Evolutionary conservation across 208 protist genomes (phyloP).

Genomic region (Trypanosoma rangeli): DNA sequence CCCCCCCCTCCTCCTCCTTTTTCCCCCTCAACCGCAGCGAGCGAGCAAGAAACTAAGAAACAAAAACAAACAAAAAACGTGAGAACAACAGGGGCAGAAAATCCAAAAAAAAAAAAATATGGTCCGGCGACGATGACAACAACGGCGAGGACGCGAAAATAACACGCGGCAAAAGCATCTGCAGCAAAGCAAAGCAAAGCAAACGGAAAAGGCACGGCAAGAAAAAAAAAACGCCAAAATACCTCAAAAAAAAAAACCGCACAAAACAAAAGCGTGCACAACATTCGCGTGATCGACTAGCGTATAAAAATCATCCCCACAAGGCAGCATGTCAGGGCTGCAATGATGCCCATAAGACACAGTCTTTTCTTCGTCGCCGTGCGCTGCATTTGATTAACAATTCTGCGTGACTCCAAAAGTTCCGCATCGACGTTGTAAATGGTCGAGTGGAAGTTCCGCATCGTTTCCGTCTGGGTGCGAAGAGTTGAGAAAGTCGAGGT

Average conservation of each 20-base stretch:
- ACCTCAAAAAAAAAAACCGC: constrained; percentile 4
- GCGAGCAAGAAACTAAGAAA: not conserved
- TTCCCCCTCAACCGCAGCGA: not conserved
- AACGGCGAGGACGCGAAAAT: not conserved
- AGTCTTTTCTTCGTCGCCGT: constrained; percentile 65
- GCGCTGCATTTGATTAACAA: constrained; percentile 72
- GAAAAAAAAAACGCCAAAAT: not conserved
- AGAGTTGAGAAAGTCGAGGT: constrained; percentile 43
- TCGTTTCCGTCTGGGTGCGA: constrained; percentile 65
- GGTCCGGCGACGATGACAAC: too few relatives aligned
- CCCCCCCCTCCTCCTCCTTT: not conserved
- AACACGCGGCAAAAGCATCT: not conserved
- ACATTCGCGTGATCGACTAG: not conserved
- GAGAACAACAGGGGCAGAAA: too few relatives aligned
- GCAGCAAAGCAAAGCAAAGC: not conserved
- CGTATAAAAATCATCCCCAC: constrained; percentile 10
- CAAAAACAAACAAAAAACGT: not conserved
- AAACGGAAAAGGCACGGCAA: not conserved
- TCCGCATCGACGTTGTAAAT: constrained; percentile 63
- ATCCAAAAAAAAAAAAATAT: too few relatives aligned
- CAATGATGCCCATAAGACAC: constrained; percentile 49
- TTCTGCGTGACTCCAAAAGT: constrained; percentile 44
- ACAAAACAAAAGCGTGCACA: not conserved
- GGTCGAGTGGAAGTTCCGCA: constrained; percentile 46
- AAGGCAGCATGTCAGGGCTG: constrained; percentile 42